These are phyloP conservation scores for Pseudonectria foliicola DNA, from an alignment of 2,329 filamentous ascomycete species.

Conservation along the genomic window DNA sequence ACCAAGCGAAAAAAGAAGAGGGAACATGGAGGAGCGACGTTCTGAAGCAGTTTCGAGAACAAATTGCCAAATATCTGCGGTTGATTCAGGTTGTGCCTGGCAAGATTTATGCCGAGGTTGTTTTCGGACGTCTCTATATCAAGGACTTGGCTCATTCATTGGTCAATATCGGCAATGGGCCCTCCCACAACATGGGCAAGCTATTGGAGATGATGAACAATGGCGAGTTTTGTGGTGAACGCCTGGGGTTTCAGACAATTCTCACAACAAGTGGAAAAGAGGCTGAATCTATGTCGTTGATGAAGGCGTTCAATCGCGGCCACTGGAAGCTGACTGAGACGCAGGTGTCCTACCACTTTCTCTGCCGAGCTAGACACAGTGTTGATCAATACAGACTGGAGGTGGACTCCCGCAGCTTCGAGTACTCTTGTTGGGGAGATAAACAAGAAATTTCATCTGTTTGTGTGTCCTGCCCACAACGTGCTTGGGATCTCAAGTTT, in stretches of 20 bases:
- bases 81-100: slow-evolving; percentile 20
- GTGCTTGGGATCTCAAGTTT: slow-evolving; percentile 27
- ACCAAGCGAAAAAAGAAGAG: too few species aligned
- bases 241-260: slow-evolving; percentile 20
- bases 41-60: slow-evolving; percentile 6
- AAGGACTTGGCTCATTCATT: slow-evolving; percentile 11
- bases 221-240: slow-evolving; percentile 1
- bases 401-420: slow-evolving; percentile 20
- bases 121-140: slow-evolving; percentile 24
- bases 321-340: slow-evolving; percentile 14
- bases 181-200: slow-evolving; percentile 8
- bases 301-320: slow-evolving; percentile 6
- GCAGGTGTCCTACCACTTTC: slow-evolving; percentile 20
- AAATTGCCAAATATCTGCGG: slow-evolving; percentile 8
- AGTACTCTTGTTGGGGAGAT: slow-evolving; percentile 13
- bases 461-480: slow-evolving; percentile 23
- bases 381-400: slow-evolving; percentile 14
- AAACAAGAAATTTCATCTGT: slow-evolving; percentile 14
- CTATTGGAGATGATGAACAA: slow-evolving; percentile 7
- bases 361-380: slow-evolving; percentile 10
- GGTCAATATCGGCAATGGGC: slow-evolving; percentile 15
- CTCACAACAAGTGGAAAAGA: slow-evolving; percentile 23
- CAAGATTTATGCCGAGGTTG: slow-evolving; percentile 15
- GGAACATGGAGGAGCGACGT: slow-evolving; percentile 1
- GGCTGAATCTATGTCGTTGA: slow-evolving; percentile 11